These are phyloP conservation scores for Platismatia glauca DNA, from an alignment of 495 filamentous ascomycete species.

Conservation along the genomic window DNA sequence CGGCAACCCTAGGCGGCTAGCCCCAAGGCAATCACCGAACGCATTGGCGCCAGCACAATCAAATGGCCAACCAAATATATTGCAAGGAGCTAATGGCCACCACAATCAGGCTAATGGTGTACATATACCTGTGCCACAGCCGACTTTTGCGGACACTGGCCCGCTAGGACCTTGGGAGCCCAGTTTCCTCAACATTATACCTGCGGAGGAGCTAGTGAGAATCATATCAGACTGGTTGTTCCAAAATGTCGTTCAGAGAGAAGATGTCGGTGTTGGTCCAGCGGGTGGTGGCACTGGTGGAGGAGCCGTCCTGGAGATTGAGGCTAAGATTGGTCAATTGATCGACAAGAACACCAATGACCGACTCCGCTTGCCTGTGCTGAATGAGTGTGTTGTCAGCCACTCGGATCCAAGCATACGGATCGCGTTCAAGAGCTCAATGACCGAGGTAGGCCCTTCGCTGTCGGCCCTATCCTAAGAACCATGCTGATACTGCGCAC, in stretches of 20 bases:
- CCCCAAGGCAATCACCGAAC: conserved; percentile 31
- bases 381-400: conserved; percentile 57
- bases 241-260: conserved; percentile 51
- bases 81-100: conserved; percentile 13
- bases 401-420: conserved; percentile 39
- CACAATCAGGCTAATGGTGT: conserved; percentile 19
- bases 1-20: conserved; percentile 15
- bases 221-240: conserved; percentile 68
- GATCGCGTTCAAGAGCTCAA: conserved; percentile 64
- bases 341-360: conserved; percentile 60
- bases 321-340: conserved; percentile 79
- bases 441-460: conserved; percentile 63
- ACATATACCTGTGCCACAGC: conserved; percentile 11
- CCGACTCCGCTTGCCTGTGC: conserved; percentile 55
- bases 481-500: conserved; percentile 11
- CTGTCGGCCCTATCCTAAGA: conserved; percentile 10
- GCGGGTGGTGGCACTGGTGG: conserved; percentile 45
- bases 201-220: conserved; percentile 58
- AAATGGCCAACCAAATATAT: conserved; percentile 1
- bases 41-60: conserved; percentile 4
- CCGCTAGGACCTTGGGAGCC: conserved; percentile 62
- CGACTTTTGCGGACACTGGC: conserved; percentile 23
- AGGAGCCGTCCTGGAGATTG: conserved; percentile 74
- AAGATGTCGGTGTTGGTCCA: conserved; percentile 40
- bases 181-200: conserved; percentile 53